These are phyloP conservation scores for Chlorella variabilis DNA, from an alignment of 163 green algal genomes.

Conservation along the genomic window DNA sequence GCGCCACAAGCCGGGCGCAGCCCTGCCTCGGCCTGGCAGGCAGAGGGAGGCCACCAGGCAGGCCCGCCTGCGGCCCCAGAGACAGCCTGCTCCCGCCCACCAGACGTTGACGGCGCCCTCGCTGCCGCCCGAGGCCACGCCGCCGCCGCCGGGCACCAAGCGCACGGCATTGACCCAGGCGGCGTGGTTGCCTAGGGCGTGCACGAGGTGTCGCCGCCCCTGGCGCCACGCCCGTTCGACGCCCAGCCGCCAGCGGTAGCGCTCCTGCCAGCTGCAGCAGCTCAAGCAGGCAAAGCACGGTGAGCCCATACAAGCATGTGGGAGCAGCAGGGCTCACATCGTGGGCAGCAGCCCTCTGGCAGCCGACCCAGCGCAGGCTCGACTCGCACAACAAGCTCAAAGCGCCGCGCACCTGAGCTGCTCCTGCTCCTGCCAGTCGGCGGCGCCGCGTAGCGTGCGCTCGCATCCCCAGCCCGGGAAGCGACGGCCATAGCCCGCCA, in stretches of 20 bases:
- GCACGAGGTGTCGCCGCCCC: background rate
- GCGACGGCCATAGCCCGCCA: background rate
- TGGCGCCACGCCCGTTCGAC: background rate
- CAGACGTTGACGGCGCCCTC: slow-evolving; percentile 17
- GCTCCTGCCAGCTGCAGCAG: background rate
- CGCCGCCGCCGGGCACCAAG: background rate
- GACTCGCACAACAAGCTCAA: no score
- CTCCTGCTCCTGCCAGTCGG: background rate
- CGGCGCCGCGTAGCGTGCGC: background rate
- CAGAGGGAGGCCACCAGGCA: background rate
- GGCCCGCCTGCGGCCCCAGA: no score
- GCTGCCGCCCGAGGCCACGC: slow-evolving; percentile 16
- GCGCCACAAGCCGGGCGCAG: no score
- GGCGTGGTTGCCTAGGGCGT: background rate
- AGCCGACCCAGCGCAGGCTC: no score
- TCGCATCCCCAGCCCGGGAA: background rate
- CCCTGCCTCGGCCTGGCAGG: no score
- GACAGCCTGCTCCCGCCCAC: background rate
- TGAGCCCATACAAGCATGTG: no score
- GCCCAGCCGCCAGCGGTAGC: slow-evolving; percentile 5
- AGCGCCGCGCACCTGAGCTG: background rate
- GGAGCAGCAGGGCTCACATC: no score
- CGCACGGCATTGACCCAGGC: slow-evolving; percentile 22
- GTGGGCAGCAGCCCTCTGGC: no score
- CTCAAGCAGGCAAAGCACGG: no score